Base-by-base conservation (phyloP, 1,284 basidiomycete species). In the Xanthoconium separans region DNA sequence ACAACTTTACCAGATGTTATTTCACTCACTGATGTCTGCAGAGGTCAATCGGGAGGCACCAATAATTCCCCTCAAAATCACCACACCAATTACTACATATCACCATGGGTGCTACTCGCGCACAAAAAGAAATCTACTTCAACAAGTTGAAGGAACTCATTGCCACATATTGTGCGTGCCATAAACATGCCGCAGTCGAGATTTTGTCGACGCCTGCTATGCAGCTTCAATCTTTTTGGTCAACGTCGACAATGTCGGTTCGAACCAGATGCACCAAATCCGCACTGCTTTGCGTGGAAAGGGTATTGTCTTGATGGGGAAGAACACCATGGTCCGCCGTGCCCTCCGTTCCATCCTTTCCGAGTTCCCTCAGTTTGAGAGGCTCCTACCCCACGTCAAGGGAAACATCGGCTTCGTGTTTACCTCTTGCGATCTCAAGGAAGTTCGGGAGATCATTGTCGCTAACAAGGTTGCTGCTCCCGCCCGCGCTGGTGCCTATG, bases 311-410 rank as follows among this genome's bases (percentile, higher is more conserved):
- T 78, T 99, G 68, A 99, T 99, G 97, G 96, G 96, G 73, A 99
- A 99, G 83, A 99, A 99, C 89, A 99, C 97, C 73, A 98, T 99
- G 97, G 95, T 98, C 69, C 93, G 96, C 78, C 94, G 96, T 72
- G 96, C 95, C 57, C 84, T 99, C 63, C 94, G 96, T 66, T 82
- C 88, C 72, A 86, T 98, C 75, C 82, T 98, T 69, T 58, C 82
- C 63, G 96, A 98, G 71, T 84, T 80, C 81, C 96, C 97, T 60
- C 87, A 95, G 72, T 95, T 91, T 81, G 96, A 99, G 81, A 91
- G 88, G 74, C 87, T 99, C 73, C 87, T 99, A 61, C 96, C 95
- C 62, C 86, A 92, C 81, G 82, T 99, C 79, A 91, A 83, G 75
- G 95, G 95, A 65, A 99, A 99, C 87, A 92, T 99, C 66, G 96